Percentiles rank a stretch among this genome's conserved stretches.
Conservation (phyloP, 768 basidiomycete genomes). For the Macrolepiota albuminosa region DNA sequence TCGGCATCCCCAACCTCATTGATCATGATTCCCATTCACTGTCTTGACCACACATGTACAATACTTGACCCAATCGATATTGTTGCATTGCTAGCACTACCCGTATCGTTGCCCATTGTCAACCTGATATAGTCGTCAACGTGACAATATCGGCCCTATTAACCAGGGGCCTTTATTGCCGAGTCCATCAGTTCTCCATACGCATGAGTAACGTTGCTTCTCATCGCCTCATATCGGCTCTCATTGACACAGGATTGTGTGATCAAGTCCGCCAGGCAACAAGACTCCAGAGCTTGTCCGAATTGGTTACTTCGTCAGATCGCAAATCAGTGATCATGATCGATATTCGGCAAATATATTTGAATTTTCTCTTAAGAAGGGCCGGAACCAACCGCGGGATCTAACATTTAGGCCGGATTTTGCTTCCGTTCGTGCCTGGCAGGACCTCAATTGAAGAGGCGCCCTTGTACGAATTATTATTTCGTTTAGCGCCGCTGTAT, state of each 20-base stretch:
- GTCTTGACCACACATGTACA: slow-evolving; percentile 11
- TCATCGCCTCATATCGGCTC: slow-evolving; percentile 1
- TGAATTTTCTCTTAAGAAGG: slow-evolving; percentile 1
- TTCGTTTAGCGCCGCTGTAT: neutral
- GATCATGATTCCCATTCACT: slow-evolving; percentile 9
- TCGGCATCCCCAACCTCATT: slow-evolving; percentile 5
- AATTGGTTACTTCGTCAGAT: slow-evolving; percentile 17
- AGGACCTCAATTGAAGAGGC: neutral
- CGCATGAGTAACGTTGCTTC: neutral
- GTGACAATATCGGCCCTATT: neutral
- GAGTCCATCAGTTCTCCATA: neutral
- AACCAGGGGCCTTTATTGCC: neutral
- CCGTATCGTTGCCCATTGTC: neutral
- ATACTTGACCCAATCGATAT: slow-evolving; percentile 6
- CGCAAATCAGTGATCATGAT: slow-evolving; percentile 34
- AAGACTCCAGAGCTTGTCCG: slow-evolving; percentile 9
- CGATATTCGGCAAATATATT: slow-evolving; percentile 25
- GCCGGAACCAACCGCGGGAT: slow-evolving; percentile 18
- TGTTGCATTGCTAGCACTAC: neutral
- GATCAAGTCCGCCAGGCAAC: slow-evolving; percentile 10
- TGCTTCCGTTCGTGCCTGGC: slow-evolving; percentile 30
- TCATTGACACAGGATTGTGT: slow-evolving; percentile 2
- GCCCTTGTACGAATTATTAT: neutral
- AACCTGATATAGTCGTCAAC: neutral
- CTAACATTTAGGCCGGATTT: slow-evolving; percentile 14